These are phyloP conservation scores for Leptographium flavum DNA, from an alignment of 2,329 filamentous ascomycete species.

Conservation along the genomic window DNA sequence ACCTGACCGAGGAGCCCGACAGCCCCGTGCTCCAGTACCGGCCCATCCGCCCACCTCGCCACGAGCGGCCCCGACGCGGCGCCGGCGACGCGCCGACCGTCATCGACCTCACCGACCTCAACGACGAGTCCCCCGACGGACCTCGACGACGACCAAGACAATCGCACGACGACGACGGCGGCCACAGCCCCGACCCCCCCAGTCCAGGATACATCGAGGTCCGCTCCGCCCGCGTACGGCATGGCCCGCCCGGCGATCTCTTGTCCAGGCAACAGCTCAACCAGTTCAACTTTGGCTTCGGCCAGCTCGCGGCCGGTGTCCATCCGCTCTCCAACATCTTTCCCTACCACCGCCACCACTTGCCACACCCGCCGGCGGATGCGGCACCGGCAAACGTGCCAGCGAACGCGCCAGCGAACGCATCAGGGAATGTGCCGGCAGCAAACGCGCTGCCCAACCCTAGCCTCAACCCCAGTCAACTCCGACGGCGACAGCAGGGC, in stretches of 20 bases:
- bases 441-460: too few relatives aligned
- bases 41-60: background rate
- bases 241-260: background rate
- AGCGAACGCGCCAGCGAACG: too few relatives aligned
- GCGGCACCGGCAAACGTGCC: too few relatives aligned
- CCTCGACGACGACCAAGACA: background rate
- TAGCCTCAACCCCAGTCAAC: too few relatives aligned
- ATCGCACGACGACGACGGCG: background rate
- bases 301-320: background rate
- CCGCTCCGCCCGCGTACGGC: background rate
- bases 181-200: too few relatives aligned
- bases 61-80: constrained; percentile 8
- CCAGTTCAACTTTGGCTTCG: background rate
- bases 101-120: constrained; percentile 43
- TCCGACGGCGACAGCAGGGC: too few relatives aligned
- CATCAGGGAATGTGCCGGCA: too few relatives aligned
- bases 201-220: background rate
- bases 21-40: constrained; percentile 22
- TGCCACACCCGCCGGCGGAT: too few relatives aligned
- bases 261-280: background rate
- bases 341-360: background rate
- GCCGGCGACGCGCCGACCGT: constrained; percentile 18
- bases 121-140: constrained; percentile 11
- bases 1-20: constrained; percentile 36
- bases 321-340: background rate